A percentile compares a stretch with the other conserved stretches of the same genome.
These are phyloP conservation scores for Plenodomus lindquistii DNA, from an alignment of 2,329 filamentous ascomycete genomes.

Conservation along the genomic window DNA sequence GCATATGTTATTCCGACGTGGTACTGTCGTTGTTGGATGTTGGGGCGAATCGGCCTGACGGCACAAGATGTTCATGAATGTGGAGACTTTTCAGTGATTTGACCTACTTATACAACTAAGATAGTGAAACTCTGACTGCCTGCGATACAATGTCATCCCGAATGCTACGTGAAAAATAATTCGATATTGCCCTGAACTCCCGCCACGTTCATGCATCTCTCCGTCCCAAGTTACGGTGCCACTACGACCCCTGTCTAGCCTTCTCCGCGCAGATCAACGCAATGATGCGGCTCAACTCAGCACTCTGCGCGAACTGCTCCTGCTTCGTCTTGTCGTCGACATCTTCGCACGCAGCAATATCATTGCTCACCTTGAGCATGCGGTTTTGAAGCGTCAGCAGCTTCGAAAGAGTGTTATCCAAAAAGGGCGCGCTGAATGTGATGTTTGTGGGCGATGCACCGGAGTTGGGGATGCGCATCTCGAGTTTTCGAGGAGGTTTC, in stretches of 20 bases:
- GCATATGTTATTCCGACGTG: not conserved
- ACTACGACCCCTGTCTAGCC: constrained; percentile 50
- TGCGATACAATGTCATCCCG: not conserved
- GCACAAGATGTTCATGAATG: not conserved
- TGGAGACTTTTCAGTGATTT: not conserved
- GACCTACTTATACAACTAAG: not conserved
- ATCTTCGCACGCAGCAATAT: constrained; percentile 50
- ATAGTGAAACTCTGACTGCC: not conserved
- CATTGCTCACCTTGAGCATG: constrained; percentile 54
- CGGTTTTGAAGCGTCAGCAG: constrained; percentile 54
- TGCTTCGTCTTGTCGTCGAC: constrained; percentile 53
- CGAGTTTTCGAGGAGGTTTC: constrained; percentile 54
- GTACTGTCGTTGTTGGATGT: not conserved
- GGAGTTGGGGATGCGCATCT: constrained; percentile 51
- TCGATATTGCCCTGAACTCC: not conserved
- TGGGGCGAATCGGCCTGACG: not conserved
- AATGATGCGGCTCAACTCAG: constrained; percentile 55
- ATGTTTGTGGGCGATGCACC: constrained; percentile 44
- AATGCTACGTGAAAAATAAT: not conserved
- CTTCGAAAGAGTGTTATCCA: constrained; percentile 57
- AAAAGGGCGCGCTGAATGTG: constrained; percentile 57
- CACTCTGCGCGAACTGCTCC: constrained; percentile 55
- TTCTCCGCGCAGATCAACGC: constrained; percentile 58
- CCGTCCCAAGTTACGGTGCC: not conserved
- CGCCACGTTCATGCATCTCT: not conserved